Evolutionary conservation across 2,329 filamentous ascomycete genomes (phyloP).

Genomic region (Trichoderma gracile): DNA sequence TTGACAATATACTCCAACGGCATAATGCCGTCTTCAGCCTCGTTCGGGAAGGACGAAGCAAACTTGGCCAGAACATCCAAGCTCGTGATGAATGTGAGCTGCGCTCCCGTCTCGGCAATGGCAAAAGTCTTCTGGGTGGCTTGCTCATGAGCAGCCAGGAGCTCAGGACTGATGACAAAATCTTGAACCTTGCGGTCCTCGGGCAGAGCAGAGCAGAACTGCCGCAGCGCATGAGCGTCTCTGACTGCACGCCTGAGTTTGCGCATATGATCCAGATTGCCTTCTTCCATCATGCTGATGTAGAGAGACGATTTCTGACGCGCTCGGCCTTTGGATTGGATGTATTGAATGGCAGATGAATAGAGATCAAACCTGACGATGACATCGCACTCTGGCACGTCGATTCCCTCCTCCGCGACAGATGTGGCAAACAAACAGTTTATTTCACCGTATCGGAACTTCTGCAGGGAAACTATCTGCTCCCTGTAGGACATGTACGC

Average conservation of each 20-base stretch:
- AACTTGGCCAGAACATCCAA: slow-evolving; percentile 72
- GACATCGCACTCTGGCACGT: slow-evolving; percentile 67
- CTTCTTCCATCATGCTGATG: slow-evolving; percentile 76
- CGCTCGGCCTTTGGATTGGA: slow-evolving; percentile 88
- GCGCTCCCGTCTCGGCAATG: slow-evolving; percentile 69
- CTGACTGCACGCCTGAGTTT: slow-evolving; percentile 60
- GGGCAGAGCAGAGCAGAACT: slow-evolving; percentile 74
- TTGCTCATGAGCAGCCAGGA: slow-evolving; percentile 30
- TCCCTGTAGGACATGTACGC: slow-evolving; percentile 67
- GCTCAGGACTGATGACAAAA: slow-evolving; percentile 27
- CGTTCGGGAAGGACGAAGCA: slow-evolving; percentile 59
- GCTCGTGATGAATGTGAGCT: slow-evolving; percentile 74
- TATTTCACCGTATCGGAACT: slow-evolving; percentile 58
- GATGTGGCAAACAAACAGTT: slow-evolving; percentile 69
- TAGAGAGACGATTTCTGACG: slow-evolving; percentile 76
- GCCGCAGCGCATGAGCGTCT: slow-evolving; percentile 65
- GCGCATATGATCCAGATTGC: slow-evolving; percentile 62
- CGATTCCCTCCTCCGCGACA: slow-evolving; percentile 67
- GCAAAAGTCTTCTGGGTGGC: slow-evolving; percentile 54
- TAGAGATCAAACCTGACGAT: slow-evolving; percentile 82
- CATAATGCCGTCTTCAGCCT: slow-evolving; percentile 37
- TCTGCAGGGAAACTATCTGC: slow-evolving; percentile 72
- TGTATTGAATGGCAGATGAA: slow-evolving; percentile 87
- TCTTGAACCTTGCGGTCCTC: slow-evolving; percentile 62
- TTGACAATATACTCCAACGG: slow-evolving; percentile 63